These are phyloP conservation scores for Dactylellina haptotyla DNA, from an alignment of 2,329 filamentous ascomycete species.

Conservation along the genomic window DNA sequence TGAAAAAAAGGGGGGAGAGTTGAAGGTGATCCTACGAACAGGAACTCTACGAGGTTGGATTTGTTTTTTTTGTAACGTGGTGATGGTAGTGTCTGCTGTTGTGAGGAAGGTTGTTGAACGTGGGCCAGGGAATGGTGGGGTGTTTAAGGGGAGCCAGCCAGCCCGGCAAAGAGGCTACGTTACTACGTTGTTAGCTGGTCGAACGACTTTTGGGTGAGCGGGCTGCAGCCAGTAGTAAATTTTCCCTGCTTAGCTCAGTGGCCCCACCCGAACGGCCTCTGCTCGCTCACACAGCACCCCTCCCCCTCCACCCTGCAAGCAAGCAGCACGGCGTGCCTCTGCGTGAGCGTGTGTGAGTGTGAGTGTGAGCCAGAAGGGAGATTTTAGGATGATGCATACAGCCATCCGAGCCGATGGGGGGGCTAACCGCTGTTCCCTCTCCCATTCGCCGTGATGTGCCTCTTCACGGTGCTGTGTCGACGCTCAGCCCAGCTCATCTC, in stretches of 20 bases:
- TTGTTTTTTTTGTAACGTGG: no score
- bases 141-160: constrained; percentile 56
- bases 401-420: constrained; percentile 1
- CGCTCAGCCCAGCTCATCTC: neutral
- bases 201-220: constrained; percentile 39
- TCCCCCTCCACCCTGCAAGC: neutral
- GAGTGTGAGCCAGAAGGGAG: no score
- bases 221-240: constrained; percentile 30
- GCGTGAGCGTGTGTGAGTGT: no score
- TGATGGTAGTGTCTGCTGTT: constrained; percentile 4
- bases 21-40: constrained; percentile 52
- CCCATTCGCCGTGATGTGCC: no score
- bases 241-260: constrained; percentile 31
- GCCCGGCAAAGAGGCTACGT: no score
- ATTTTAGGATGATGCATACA: constrained; percentile 54
- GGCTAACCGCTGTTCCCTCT: no score
- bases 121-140: constrained; percentile 40
- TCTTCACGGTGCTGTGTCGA: neutral
- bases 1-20: constrained; percentile 32
- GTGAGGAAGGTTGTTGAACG: neutral
- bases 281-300: neutral
- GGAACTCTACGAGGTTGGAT: no score
- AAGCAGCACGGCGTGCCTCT: constrained; percentile 1
- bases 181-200: constrained; percentile 51
- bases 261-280: constrained; percentile 28